These are phyloP conservation scores for Pyricularia grisea DNA, from an alignment of 2,329 filamentous ascomycete genomes.

Conservation along the genomic window DNA sequence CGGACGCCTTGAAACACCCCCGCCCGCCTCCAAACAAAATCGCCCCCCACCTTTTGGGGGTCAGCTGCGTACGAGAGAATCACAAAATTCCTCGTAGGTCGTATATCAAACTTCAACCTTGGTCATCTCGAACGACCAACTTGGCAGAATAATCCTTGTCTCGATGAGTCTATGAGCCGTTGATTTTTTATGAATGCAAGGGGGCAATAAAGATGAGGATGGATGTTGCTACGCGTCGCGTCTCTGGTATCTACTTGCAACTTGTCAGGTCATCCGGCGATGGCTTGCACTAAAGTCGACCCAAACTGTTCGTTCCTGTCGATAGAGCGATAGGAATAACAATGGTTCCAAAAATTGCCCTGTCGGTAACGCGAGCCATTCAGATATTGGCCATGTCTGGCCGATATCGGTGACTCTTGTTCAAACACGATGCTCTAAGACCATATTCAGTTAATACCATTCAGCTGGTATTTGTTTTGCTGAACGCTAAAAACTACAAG, in stretches of 20 bases:
- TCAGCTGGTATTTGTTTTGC: not conserved
- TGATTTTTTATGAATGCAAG: not conserved
- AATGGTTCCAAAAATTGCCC: not conserved
- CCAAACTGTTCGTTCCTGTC: not conserved
- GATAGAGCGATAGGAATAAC: not conserved
- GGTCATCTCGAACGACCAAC: not conserved
- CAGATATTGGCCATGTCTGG: not conserved
- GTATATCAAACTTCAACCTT: not conserved
- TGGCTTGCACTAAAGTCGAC: not conserved
- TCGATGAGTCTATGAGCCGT: not conserved
- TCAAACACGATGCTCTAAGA: not conserved
- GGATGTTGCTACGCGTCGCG: not conserved
- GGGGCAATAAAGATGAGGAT: not conserved
- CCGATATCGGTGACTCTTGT: not conserved
- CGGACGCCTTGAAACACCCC: not conserved
- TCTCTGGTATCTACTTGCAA: not conserved
- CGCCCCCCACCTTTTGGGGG: not conserved
- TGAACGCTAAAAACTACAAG: not conserved
- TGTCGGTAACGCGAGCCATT: not conserved
- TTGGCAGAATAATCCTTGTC: not conserved
- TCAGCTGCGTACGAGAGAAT: not conserved
- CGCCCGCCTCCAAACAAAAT: not conserved
- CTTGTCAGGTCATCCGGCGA: not conserved
- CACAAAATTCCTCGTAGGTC: not conserved
- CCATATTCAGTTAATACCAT: not conserved